These are phyloP conservation scores for Globisporangium solare DNA, from an alignment of 352 stramenopile genomes.

Conservation along the genomic window DNA sequence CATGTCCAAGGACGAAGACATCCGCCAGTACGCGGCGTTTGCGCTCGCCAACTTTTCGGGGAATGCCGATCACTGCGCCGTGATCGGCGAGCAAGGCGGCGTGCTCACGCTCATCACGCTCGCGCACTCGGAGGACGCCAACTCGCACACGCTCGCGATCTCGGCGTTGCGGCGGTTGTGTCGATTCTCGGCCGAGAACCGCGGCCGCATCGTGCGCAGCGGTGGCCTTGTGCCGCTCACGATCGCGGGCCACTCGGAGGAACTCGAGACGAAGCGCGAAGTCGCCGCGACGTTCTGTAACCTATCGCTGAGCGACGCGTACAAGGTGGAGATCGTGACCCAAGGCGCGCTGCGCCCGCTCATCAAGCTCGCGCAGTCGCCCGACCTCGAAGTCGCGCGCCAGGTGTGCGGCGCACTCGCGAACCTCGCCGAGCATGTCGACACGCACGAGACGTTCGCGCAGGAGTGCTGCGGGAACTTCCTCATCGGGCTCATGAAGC, in stretches of 20 bases:
- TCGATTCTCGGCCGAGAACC: conserved; percentile 86
- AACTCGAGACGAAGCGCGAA: conserved; percentile 94
- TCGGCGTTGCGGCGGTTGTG: conserved; percentile 90
- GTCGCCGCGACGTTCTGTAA: conserved; percentile 93
- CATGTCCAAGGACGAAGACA: conserved; percentile 71
- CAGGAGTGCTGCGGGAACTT: conserved; percentile 64
- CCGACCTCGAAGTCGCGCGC: conserved; percentile 90
- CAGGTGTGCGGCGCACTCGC: conserved; percentile 90
- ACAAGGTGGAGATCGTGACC: conserved; percentile 88
- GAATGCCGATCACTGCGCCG: conserved; percentile 81
- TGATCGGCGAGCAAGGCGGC: conserved; percentile 89
- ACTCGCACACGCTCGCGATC: conserved; percentile 90
- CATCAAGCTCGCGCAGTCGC: conserved; percentile 82
- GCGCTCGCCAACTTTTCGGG: conserved; percentile 91
- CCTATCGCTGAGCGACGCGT: conserved; percentile 89
- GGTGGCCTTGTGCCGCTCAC: conserved; percentile 85
- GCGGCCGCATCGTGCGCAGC: conserved; percentile 79
- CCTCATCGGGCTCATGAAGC: conserved; percentile 79
- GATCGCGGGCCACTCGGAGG: conserved; percentile 75
- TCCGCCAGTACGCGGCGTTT: conserved; percentile 90
- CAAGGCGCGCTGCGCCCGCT: conserved; percentile 76
- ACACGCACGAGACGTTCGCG: conserved; percentile 90
- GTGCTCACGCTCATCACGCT: conserved; percentile 89
- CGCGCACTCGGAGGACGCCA: conserved; percentile 81
- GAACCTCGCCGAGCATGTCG: conserved; percentile 93